Conservation (phyloP, 129 eudicot species). For the Lactuca saligna region DNA sequence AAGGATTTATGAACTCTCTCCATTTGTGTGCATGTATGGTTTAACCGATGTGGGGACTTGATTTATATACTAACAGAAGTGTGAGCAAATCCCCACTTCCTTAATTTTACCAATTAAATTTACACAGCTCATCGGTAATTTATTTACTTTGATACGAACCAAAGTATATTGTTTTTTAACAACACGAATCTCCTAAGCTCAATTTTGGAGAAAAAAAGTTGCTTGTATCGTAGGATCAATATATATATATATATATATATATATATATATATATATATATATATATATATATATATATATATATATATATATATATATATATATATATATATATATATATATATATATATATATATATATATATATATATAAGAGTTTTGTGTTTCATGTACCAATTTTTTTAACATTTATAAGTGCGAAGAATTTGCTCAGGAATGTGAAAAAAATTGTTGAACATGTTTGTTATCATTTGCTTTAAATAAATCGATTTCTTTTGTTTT, state of each 20-base stretch:
- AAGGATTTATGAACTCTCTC: conserved; percentile 12
- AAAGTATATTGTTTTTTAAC: background rate
- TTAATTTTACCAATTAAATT: background rate
- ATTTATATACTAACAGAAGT: conserved; percentile 24
- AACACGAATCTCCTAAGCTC: conserved; percentile 12
- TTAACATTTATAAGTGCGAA: background rate
- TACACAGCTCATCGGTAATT: conserved; percentile 10
- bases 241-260: too few relatives aligned
- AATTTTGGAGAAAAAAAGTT: background rate
- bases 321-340: too few relatives aligned
- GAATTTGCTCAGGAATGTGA: background rate
- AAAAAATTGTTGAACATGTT: too few relatives aligned
- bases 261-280: too few relatives aligned
- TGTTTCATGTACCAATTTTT: background rate
- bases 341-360: too few relatives aligned
- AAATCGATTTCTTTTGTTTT: too few relatives aligned
- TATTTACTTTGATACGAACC: conserved; percentile 16
- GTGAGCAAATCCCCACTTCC: conserved; percentile 9
- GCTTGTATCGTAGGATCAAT: background rate
- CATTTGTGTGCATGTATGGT: conserved; percentile 33
- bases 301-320: too few relatives aligned
- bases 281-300: too few relatives aligned
- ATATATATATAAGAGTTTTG: background rate
- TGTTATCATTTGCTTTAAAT: too few relatives aligned
- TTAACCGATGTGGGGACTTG: conserved; percentile 18